Evolutionary conservation across 139 green algal species (phyloP), one percentile per base, ranked within the genome.

Genomic region (Closterium sp.): DNA sequence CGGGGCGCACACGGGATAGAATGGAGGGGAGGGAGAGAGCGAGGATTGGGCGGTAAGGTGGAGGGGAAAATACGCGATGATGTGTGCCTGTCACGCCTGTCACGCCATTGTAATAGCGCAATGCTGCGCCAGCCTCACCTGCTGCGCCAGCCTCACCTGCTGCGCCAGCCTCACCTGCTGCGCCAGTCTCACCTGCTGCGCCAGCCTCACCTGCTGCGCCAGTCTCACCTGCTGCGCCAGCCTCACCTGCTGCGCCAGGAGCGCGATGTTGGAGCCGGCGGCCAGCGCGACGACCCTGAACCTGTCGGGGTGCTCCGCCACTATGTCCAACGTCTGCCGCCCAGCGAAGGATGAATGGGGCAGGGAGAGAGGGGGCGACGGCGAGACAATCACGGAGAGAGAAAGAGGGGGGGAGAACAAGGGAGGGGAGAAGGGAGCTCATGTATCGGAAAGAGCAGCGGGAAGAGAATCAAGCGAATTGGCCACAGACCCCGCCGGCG

Each of bases 281-380:
- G 96, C 95, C 84, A 99, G 91, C 12, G 98, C 98, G n/a, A 98
- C 96, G 10, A 99, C 88, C 85, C 91, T 84, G 84, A 96, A 96
- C 84, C 97, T 96, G 55, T 99, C 97, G 19, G 96, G 96, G 95
- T 98, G 95, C 95, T 99, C 98, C 1, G 94, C 96, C 30, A 97
- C 96, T 89, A 99, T 99, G 95, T 99, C 98, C 90, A 99, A 94
- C 2, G 98, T 99, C 92, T 94, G 92, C 36, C 28, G 9, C 30
- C 93, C 88, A 88, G 84, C 30, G 28, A 91, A 1, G 31, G 86
- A 21, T 32, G 28, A 12, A 25, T 25, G n/a, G 30, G 83, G 8
- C 81, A 12, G 83, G 30, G 30, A 25, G 83, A 32, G 35, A 10
- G 28, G 36, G n/a, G 30, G 84, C 12, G 19, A 30, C n/a, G n/a